phyloP scores from a whole-genome alignment of 208 protist species.

The Leishmania braziliensis region DNA sequence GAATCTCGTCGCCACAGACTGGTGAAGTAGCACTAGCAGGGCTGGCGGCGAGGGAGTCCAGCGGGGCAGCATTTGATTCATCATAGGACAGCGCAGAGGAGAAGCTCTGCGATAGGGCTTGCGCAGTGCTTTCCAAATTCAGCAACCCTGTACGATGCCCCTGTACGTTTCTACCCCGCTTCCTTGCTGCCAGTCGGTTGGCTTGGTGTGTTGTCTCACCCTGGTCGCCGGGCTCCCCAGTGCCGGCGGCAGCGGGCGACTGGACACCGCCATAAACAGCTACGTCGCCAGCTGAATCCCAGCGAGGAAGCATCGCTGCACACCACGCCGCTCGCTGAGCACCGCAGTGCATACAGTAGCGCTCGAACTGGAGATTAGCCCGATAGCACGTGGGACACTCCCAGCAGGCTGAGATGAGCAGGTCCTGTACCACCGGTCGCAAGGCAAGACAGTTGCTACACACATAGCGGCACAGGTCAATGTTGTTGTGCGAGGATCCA shows the following conservation, averaged over 20 bases:
- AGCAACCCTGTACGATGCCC: not conserved
- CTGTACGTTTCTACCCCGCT: not conserved
- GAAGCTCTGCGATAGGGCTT: not conserved
- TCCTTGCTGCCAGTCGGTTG: not conserved
- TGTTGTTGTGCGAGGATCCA: slow-evolving; percentile 56
- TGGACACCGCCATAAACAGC: no score
- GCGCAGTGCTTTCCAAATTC: no score
- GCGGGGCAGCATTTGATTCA: not conserved
- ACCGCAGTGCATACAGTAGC: slow-evolving; percentile 81
- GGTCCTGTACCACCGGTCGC: slow-evolving; percentile 57
- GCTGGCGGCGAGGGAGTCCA: not conserved
- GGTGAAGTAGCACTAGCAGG: not conserved
- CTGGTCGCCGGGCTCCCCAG: not conserved
- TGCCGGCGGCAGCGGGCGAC: not conserved
- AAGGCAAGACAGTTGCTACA: slow-evolving; percentile 71
- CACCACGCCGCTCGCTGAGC: slow-evolving; percentile 22
- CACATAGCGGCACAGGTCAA: slow-evolving; percentile 78
- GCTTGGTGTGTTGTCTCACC: not conserved
- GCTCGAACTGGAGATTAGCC: slow-evolving; percentile 78
- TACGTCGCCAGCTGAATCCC: not conserved
- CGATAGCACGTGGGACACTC: slow-evolving; percentile 58
- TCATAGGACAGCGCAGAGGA: not conserved
- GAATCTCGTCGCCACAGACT: slow-evolving; percentile 30
- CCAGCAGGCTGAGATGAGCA: slow-evolving; percentile 66
- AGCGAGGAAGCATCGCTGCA: slow-evolving; percentile 1